A percentile compares a stretch with the other conserved stretches of the same genome.
These are phyloP conservation scores for Penicillium longicatenatum DNA, from an alignment of 495 filamentous ascomycete species.

Conservation along the genomic window DNA sequence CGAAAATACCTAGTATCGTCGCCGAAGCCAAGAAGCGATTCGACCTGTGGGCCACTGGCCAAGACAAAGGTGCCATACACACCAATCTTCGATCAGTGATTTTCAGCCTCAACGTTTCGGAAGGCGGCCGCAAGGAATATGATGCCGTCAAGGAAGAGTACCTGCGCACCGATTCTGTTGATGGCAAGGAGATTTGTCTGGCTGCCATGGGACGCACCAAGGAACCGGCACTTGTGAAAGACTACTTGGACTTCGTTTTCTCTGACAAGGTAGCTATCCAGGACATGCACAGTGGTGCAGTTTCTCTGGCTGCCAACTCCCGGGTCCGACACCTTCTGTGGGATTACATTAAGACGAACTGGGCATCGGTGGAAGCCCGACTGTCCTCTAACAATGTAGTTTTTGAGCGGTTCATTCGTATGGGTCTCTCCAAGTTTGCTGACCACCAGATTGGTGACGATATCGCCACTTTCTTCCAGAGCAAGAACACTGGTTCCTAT, in stretches of 20 bases:
- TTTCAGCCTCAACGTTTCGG: constrained; percentile 74
- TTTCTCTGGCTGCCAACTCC: constrained; percentile 69
- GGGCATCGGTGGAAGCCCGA: constrained; percentile 64
- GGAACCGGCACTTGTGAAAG: constrained; percentile 64
- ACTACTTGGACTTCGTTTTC: constrained; percentile 78
- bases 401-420: constrained; percentile 81
- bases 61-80: constrained; percentile 68
- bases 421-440: constrained; percentile 75
- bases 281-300: constrained; percentile 81
- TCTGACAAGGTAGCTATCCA: constrained; percentile 74
- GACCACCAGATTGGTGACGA: constrained; percentile 68
- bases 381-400: constrained; percentile 81
- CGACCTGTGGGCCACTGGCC: constrained; percentile 66
- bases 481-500: constrained; percentile 78
- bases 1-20: constrained; percentile 51
- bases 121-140: constrained; percentile 66
- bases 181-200: constrained; percentile 86
- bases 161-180: constrained; percentile 74
- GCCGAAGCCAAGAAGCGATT: constrained; percentile 75
- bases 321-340: constrained; percentile 71
- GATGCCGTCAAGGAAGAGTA: constrained; percentile 82
- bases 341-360: constrained; percentile 81
- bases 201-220: constrained; percentile 73
- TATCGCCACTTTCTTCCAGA: constrained; percentile 79
- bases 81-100: constrained; percentile 77